Percentiles rank a stretch among this genome's conserved stretches.
Evolutionary conservation across 2,329 filamentous ascomycete genomes (phyloP).

Genomic region (Apiospora pterosperma): DNA sequence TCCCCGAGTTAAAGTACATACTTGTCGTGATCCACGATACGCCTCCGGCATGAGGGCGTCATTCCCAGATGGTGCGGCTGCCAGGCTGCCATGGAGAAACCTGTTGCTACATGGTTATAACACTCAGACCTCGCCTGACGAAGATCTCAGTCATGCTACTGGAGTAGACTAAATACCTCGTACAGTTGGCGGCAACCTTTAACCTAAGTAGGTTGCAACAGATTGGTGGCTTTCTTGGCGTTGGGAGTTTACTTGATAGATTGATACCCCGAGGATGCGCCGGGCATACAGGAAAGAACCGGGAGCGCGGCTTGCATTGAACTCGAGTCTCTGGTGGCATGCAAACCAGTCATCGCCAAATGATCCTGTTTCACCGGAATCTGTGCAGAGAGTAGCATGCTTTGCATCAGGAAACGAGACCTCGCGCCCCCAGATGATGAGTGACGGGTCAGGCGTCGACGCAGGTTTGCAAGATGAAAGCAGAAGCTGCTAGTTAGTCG

Average conservation of each 20-base stretch:
- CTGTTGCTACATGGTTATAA: background rate
- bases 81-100: background rate
- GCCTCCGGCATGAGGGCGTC: constrained; percentile 55
- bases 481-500: background rate
- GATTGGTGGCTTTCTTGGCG: constrained; percentile 4
- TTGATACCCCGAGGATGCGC: constrained; percentile 4
- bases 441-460: background rate
- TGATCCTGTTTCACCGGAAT: background rate
- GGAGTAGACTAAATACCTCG: background rate
- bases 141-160: background rate
- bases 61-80: background rate
- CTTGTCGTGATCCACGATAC: constrained; percentile 80
- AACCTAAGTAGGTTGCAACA: background rate
- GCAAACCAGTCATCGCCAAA: background rate
- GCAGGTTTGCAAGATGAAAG: background rate
- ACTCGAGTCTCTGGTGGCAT: background rate
- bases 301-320: background rate
- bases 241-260: constrained; percentile 6
- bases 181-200: background rate
- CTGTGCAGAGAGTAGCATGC: background rate
- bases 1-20: constrained; percentile 76
- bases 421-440: background rate
- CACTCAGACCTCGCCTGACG: background rate
- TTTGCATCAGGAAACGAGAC: background rate
- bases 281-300: background rate